These are phyloP conservation scores for Penicillium sp. DNA, from an alignment of 2,329 filamentous ascomycete genomes.

Conservation along the genomic window DNA sequence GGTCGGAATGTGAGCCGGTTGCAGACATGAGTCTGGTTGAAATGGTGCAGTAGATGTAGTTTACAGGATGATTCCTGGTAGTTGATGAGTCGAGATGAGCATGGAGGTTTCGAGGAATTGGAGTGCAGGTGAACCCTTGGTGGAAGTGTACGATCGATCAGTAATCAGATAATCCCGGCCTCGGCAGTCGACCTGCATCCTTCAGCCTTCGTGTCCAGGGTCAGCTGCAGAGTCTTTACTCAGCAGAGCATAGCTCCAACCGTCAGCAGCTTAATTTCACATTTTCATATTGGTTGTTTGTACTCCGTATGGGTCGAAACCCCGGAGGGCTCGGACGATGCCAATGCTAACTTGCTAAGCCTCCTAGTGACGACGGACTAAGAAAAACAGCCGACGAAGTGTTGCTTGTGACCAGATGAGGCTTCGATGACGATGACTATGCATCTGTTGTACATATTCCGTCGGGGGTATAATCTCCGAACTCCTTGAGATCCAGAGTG, in stretches of 20 bases:
- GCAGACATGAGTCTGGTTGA: slow-evolving; percentile 8
- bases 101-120: not conserved
- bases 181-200: not conserved
- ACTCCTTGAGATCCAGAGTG: not conserved
- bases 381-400: not conserved
- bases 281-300: not conserved
- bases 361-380: not conserved
- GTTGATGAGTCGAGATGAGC: not conserved
- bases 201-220: not conserved
- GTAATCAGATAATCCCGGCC: slow-evolving; percentile 1
- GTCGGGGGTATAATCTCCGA: not conserved
- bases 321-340: not conserved
- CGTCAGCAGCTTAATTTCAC: not conserved
- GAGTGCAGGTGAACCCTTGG: too few relatives aligned
- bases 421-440: too few relatives aligned
- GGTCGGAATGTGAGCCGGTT: slow-evolving; percentile 1
- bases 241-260: not conserved
- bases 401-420: not conserved
- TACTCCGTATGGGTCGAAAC: not conserved
- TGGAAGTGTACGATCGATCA: not conserved
- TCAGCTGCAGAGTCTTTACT: not conserved
- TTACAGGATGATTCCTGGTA: not conserved
- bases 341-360: not conserved
- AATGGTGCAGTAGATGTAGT: not conserved
- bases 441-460: not conserved